Percentiles rank a stretch among this genome's conserved stretches.
Conservation (phyloP, 371 early-diverging fungal genomes). For the Mucor plumbeus region DNA sequence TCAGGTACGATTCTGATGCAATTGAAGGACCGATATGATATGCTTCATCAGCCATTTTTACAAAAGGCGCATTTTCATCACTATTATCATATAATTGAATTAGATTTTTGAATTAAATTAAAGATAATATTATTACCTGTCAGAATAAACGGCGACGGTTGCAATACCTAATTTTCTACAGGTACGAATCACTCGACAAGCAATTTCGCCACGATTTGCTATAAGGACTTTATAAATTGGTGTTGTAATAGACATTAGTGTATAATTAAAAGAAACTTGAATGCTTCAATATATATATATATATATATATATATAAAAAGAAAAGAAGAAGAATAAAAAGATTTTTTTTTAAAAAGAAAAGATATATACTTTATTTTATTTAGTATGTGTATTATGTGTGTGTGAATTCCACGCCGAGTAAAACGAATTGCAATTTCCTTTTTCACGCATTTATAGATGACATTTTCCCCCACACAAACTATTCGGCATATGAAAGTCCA, state of each 20-base stretch:
- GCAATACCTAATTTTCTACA: constrained; percentile 83
- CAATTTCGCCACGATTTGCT: constrained; percentile 97
- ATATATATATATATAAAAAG: no score
- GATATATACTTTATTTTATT: neutral
- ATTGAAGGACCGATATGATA: constrained; percentile 75
- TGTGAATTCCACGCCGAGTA: constrained; percentile 20
- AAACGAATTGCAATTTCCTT: constrained; percentile 2
- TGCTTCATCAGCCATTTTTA: constrained; percentile 85
- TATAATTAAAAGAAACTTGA: neutral
- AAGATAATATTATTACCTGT: constrained; percentile 59
- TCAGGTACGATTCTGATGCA: constrained; percentile 74
- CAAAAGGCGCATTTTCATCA: constrained; percentile 83
- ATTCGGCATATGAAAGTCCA: constrained; percentile 23
- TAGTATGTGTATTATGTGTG: constrained; percentile 10
- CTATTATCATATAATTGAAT: constrained; percentile 46
- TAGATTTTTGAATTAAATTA: neutral
- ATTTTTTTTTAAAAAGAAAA: neutral
- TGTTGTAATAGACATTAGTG: constrained; percentile 13
- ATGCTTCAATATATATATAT: neutral
- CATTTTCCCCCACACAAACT: constrained; percentile 1
- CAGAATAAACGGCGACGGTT: constrained; percentile 94
- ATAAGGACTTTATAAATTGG: constrained; percentile 90
- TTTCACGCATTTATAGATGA: no score
- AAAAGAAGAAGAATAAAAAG: constrained; percentile 6
- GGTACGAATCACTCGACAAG: constrained; percentile 90